Percentiles rank a stretch among this genome's conserved stretches.
phyloP scores from a whole-genome alignment of 2,329 filamentous ascomycete genomes.

The Botrytis porri region DNA sequence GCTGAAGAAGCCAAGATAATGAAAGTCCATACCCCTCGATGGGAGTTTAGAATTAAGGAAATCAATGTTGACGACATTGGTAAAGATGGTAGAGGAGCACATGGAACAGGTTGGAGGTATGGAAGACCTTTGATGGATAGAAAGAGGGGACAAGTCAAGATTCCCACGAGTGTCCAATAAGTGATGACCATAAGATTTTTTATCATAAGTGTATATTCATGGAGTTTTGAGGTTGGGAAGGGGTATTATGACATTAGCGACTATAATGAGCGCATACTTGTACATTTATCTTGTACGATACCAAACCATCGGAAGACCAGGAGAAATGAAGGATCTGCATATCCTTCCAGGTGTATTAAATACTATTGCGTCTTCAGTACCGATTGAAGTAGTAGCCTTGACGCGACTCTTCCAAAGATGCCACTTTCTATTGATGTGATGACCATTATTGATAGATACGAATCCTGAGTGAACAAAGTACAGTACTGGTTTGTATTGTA shows the following conservation, averaged over 20 bases:
- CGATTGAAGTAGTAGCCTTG: background rate
- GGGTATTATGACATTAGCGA: conserved; percentile 17
- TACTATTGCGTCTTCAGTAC: background rate
- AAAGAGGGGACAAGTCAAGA: conserved; percentile 63
- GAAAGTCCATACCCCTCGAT: conserved; percentile 49
- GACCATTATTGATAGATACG: background rate
- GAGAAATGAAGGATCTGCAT: background rate
- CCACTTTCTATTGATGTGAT: background rate
- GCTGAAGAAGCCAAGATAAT: conserved; percentile 44
- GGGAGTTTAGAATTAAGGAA: conserved; percentile 62
- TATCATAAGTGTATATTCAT: conserved; percentile 14
- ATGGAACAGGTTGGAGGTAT: conserved; percentile 60
- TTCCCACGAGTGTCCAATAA: conserved; percentile 55
- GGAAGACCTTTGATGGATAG: conserved; percentile 62
- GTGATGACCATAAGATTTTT: conserved; percentile 20
- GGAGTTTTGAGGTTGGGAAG: conserved; percentile 16
- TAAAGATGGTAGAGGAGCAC: conserved; percentile 49
- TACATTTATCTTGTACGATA: conserved; percentile 16
- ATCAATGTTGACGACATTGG: conserved; percentile 57
- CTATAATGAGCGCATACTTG: background rate
- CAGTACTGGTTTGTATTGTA: background rate
- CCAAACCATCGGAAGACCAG: background rate
- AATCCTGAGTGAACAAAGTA: background rate
- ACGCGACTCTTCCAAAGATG: background rate
- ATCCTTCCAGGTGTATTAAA: background rate